These are phyloP conservation scores for Musa balbisiana DNA, from an alignment of 202 grass and related monocot species.

Conservation along the genomic window DNA sequence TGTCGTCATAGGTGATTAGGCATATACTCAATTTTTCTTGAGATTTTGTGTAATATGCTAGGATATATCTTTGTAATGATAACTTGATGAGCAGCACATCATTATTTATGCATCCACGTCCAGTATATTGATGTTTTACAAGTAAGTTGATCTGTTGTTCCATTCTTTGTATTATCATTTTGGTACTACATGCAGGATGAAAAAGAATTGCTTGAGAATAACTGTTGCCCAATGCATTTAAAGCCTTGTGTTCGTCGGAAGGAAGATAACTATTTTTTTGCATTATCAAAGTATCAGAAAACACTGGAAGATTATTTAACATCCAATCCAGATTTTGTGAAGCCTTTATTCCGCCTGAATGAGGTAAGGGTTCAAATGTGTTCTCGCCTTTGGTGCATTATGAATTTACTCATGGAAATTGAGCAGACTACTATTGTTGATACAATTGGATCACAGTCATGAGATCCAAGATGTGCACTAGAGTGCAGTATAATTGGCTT, in stretches of 20 bases:
- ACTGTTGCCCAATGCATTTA: slow-evolving; percentile 67
- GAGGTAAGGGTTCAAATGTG: slow-evolving; percentile 45
- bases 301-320: slow-evolving; percentile 71
- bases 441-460: slow-evolving; percentile 4
- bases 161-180: neutral
- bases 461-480: neutral
- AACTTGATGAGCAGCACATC: no score
- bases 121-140: neutral
- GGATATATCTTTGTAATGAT: no score
- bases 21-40: no score
- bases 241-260: slow-evolving; percentile 81
- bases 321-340: slow-evolving; percentile 90
- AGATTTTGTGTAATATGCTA: no score
- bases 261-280: slow-evolving; percentile 99
- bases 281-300: slow-evolving; percentile 88
- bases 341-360: slow-evolving; percentile 77
- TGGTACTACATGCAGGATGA: slow-evolving; percentile 55
- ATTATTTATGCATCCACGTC: no score
- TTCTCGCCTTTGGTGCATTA: slow-evolving; percentile 8
- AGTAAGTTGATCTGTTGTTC: neutral
- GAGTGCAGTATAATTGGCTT: neutral
- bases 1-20: no score
- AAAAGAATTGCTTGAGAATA: slow-evolving; percentile 81
- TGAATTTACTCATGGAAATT: slow-evolving; percentile 4
- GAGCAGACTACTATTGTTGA: no score